Conservation (phyloP, 257 asterid genomes). For the Leonotis leonurus region DNA sequence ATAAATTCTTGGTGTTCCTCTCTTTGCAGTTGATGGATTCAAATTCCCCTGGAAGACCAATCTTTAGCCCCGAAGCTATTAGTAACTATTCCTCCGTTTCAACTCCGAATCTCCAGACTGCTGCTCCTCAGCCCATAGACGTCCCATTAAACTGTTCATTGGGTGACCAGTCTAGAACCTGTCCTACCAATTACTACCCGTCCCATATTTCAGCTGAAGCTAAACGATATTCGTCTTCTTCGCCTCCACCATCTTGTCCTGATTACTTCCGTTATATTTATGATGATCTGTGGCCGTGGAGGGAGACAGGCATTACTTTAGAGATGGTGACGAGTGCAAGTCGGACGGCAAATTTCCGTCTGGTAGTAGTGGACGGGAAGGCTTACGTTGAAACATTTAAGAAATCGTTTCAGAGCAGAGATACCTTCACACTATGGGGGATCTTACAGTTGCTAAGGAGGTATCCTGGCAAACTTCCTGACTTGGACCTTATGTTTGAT, state of each 20-base stretch:
- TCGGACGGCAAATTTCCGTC: conserved; percentile 51
- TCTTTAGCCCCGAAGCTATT: conserved; percentile 14
- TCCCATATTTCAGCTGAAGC: conserved; percentile 1
- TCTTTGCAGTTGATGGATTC: conserved; percentile 33
- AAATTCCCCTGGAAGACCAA: conserved; percentile 28
- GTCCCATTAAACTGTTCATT: conserved; percentile 51
- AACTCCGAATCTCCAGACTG: conserved; percentile 10
- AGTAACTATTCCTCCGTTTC: background rate
- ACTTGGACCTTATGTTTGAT: conserved; percentile 80
- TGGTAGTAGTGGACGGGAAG: conserved; percentile 54
- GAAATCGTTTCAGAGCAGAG: conserved; percentile 55
- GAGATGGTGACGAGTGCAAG: conserved; percentile 54
- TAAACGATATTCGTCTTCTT: background rate
- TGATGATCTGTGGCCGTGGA: conserved; percentile 66
- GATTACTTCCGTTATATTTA: conserved; percentile 70
- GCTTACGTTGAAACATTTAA: conserved; percentile 45
- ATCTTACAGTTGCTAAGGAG: conserved; percentile 58
- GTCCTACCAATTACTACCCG: conserved; percentile 57
- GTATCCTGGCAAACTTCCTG: conserved; percentile 71
- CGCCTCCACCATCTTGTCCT: conserved; percentile 38
- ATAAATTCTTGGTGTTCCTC: background rate
- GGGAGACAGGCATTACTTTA: conserved; percentile 50
- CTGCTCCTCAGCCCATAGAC: conserved; percentile 22
- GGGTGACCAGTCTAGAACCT: conserved; percentile 28
- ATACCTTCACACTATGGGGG: conserved; percentile 69